Percentiles rank a stretch among this genome's conserved stretches.
Evolutionary conservation across 176 grass and related monocot species (phyloP).

Genomic region (Raddia guianensis): DNA sequence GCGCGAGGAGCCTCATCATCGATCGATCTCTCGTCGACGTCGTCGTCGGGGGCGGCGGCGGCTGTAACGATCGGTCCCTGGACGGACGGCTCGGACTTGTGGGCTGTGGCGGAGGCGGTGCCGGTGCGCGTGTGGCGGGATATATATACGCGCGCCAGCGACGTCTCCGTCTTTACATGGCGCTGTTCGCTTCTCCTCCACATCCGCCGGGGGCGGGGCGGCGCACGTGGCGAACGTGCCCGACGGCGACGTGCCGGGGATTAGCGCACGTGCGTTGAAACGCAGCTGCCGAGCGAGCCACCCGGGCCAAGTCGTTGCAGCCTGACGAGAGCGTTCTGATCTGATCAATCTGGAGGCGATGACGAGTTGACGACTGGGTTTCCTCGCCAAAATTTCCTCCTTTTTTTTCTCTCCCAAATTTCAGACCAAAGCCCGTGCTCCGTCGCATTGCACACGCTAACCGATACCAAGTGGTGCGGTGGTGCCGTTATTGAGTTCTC

Average conservation of each 20-base stretch:
- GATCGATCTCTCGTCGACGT: not conserved
- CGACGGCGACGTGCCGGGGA: not conserved
- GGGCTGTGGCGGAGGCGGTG: slow-evolving; percentile 13
- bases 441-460: no score
- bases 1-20: not conserved
- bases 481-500: no score
- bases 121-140: not conserved
- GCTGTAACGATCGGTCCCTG: not conserved
- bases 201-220: not conserved
- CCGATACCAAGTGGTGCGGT: no score
- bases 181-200: not conserved
- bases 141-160: slow-evolving; percentile 36
- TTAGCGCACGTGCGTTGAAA: not conserved
- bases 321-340: not conserved
- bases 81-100: not conserved
- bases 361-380: no score
- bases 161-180: slow-evolving; percentile 10
- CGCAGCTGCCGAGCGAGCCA: no score
- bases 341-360: no score
- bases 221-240: slow-evolving; percentile 35
- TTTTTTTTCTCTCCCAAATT: no score
- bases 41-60: not conserved
- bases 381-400: no score
- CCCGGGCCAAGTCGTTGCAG: not conserved
- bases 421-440: no score